A percentile compares a stretch with the other conserved stretches of the same genome.
Conservation (phyloP, 106 monocot genomes). For the Xerophyta viscosa region DNA sequence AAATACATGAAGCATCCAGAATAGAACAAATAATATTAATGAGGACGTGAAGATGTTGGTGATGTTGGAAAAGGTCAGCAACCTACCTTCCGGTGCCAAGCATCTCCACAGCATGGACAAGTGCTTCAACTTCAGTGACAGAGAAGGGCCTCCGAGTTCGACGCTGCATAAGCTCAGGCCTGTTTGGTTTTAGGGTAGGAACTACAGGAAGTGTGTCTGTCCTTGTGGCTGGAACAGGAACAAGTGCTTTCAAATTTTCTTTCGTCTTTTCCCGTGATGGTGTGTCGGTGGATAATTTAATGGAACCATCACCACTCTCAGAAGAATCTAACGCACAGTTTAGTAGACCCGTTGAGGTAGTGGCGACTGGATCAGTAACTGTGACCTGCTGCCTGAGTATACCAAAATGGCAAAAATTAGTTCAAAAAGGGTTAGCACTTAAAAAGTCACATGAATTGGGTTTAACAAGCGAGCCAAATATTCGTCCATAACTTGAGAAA, state of each 20-base stretch:
- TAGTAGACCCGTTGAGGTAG: background rate
- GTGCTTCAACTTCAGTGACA: too few relatives aligned
- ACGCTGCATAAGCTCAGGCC: slow-evolving; percentile 23
- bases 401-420: too few relatives aligned
- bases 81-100: slow-evolving; percentile 48
- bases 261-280: background rate
- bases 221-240: too few relatives aligned
- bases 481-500: too few relatives aligned
- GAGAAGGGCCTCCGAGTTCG: slow-evolving; percentile 47
- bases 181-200: slow-evolving; percentile 22
- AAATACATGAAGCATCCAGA: background rate
- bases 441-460: too few relatives aligned
- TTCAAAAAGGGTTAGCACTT: too few relatives aligned
- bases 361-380: too few relatives aligned
- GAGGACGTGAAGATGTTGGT: too few relatives aligned
- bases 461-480: too few relatives aligned
- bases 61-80: background rate
- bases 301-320: slow-evolving; percentile 25
- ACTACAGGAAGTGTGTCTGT: too few relatives aligned
- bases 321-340: background rate
- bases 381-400: too few relatives aligned
- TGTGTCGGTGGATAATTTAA: slow-evolving; percentile 10
- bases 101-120: slow-evolving; percentile 45
- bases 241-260: slow-evolving; percentile 20
- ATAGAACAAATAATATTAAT: background rate